Conservation (phyloP, 441 rosid species). For the Brassica hybrid region DNA sequence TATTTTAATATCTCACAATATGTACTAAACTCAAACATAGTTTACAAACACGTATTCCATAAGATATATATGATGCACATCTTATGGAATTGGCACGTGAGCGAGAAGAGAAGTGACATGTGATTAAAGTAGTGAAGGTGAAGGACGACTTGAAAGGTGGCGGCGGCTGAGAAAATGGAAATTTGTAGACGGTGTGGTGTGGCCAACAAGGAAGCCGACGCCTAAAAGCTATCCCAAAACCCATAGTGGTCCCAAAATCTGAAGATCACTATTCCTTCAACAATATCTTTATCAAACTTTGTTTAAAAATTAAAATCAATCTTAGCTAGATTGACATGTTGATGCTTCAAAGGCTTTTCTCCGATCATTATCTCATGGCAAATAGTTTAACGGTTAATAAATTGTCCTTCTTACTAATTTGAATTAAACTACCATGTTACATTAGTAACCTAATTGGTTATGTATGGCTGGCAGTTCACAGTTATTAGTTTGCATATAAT, state of each 20-base stretch:
- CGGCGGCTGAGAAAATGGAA: slow-evolving; percentile 31
- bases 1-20: not conserved
- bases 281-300: slow-evolving; percentile 18
- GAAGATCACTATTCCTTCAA: slow-evolving; percentile 22
- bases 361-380: not conserved
- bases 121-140: slow-evolving; percentile 42
- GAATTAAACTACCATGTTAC: not conserved
- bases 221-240: slow-evolving; percentile 14
- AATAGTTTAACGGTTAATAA: not conserved
- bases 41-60: slow-evolving; percentile 1
- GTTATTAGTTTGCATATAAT: not conserved
- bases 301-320: not conserved
- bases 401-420: not conserved
- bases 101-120: slow-evolving; percentile 38
- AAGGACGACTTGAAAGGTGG: slow-evolving; percentile 24
- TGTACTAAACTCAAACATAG: not conserved
- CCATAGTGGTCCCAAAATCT: slow-evolving; percentile 37
- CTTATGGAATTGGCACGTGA: slow-evolving; percentile 46
- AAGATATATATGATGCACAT: not conserved
- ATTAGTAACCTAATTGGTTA: not conserved
- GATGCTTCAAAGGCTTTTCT: not conserved
- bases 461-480: not conserved
- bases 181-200: slow-evolving; percentile 27
- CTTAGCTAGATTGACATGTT: slow-evolving; percentile 1
- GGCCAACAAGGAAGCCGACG: slow-evolving; percentile 36